phyloP scores from a whole-genome alignment of 1,284 basidiomycete genomes.

The Rhodotorula sp. region DNA sequence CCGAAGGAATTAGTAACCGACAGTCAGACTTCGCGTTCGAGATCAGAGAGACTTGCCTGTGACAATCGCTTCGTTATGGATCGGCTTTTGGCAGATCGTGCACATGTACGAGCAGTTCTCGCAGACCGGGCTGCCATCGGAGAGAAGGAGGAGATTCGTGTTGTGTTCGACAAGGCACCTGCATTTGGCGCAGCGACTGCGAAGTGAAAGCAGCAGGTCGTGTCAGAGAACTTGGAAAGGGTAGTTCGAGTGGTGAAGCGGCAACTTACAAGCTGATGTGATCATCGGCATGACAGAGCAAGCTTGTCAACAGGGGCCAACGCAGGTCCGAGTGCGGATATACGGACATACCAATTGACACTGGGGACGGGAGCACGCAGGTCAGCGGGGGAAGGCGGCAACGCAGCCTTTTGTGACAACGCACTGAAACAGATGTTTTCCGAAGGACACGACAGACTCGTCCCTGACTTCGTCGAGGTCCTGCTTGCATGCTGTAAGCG shows the following conservation, averaged over 20 bases:
- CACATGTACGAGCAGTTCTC: slow-evolving; percentile 94
- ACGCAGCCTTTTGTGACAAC: background rate
- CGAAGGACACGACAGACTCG: slow-evolving; percentile 42
- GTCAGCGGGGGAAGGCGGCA: background rate
- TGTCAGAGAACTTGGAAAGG: background rate
- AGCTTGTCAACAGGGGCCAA: background rate
- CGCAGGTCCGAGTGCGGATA: no score
- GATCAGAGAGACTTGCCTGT: slow-evolving; percentile 53
- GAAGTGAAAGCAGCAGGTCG: no score
- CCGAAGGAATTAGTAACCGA: background rate
- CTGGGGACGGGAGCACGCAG: background rate
- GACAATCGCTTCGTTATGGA: slow-evolving; percentile 97
- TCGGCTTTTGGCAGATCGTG: slow-evolving; percentile 84
- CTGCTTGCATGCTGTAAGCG: slow-evolving; percentile 32
- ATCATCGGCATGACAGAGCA: background rate
- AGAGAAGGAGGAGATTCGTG: slow-evolving; percentile 90
- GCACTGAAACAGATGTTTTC: slow-evolving; percentile 42
- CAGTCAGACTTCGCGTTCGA: background rate
- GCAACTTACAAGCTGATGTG: background rate
- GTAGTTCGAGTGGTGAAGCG: background rate
- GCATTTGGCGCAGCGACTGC: slow-evolving; percentile 55
- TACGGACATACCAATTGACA: slow-evolving; percentile 2
- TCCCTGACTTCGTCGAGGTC: slow-evolving; percentile 41
- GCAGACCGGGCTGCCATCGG: slow-evolving; percentile 95
- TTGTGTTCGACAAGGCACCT: slow-evolving; percentile 64